Evolutionary conservation across 768 basidiomycete species (phyloP).

Genomic region (Gymnopilus dilepis): DNA sequence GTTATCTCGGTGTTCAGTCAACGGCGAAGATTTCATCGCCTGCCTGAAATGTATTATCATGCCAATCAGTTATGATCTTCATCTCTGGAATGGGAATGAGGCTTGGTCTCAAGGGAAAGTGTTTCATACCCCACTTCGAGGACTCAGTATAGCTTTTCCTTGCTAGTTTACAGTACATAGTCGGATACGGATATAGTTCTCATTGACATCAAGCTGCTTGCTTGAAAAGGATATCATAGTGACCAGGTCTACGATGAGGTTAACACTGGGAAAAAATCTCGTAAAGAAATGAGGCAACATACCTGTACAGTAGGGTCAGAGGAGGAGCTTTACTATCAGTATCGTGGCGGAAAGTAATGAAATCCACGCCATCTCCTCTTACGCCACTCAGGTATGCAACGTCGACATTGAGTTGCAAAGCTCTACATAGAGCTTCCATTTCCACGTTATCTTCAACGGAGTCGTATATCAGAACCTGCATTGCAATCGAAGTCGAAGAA

Average conservation of each 20-base stretch:
- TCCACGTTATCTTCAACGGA: conserved; percentile 72
- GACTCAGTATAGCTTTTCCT: not conserved
- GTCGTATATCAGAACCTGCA: not conserved
- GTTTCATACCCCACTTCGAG: too few relatives aligned
- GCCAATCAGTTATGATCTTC: too few relatives aligned
- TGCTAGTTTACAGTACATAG: not conserved
- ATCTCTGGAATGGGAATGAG: too few relatives aligned
- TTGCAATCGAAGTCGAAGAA: not conserved
- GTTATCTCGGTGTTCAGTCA: too few relatives aligned
- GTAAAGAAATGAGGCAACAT: conserved; percentile 1
- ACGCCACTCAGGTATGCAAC: conserved; percentile 85
- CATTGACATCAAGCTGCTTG: not conserved
- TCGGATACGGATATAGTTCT: too few relatives aligned
- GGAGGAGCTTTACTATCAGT: conserved; percentile 51
- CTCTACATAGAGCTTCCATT: conserved; percentile 76
- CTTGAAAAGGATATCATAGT: conserved; percentile 75
- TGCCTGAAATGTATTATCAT: too few relatives aligned
- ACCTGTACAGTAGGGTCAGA: conserved; percentile 79
- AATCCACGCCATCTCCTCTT: conserved; percentile 59
- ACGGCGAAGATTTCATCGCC: too few relatives aligned
- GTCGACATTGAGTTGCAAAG: conserved; percentile 67
- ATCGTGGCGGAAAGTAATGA: conserved; percentile 66
- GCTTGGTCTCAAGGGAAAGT: too few relatives aligned
- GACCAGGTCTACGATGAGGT: conserved; percentile 68
- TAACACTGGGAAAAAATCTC: conserved; percentile 5